These are phyloP conservation scores for Aspergillus sp. DNA, from an alignment of 2,329 filamentous ascomycete species.

Conservation along the genomic window DNA sequence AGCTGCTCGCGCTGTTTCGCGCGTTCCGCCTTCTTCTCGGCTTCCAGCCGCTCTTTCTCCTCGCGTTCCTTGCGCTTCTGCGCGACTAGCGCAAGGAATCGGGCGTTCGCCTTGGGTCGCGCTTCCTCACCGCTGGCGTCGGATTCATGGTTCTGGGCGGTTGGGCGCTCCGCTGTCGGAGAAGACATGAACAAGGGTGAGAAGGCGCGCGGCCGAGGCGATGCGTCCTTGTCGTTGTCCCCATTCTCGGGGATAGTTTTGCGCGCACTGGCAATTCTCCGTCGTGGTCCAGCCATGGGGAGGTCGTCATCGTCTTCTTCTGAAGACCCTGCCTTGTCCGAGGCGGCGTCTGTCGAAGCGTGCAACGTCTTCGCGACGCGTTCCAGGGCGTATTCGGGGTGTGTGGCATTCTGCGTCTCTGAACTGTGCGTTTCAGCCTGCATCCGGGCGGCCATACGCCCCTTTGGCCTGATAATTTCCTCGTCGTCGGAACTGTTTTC, in stretches of 20 bases:
- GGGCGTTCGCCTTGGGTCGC: conserved; percentile 47
- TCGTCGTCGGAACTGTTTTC: conserved; percentile 43
- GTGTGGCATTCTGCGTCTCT: conserved; percentile 11
- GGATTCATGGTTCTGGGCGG: conserved; percentile 18
- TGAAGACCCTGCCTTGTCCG: conserved; percentile 19
- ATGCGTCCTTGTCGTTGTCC: conserved; percentile 25
- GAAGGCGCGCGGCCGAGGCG: conserved; percentile 23
- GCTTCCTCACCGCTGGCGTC: conserved; percentile 17
- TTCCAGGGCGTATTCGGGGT: conserved; percentile 33
- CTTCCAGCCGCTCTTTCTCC: conserved; percentile 60
- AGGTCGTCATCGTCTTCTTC: conserved; percentile 36
- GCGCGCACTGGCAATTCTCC: conserved; percentile 29
- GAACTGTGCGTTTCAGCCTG: conserved; percentile 37
- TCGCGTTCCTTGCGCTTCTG: conserved; percentile 70
- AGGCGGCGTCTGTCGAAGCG: conserved; percentile 12
- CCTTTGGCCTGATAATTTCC: conserved; percentile 56
- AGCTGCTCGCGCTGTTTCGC: conserved; percentile 30
- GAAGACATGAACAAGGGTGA: conserved; percentile 47
- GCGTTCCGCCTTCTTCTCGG: conserved; percentile 38
- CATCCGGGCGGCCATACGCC: conserved; percentile 65
- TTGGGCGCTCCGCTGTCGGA: conserved; percentile 12
- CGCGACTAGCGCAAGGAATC: conserved; percentile 69
- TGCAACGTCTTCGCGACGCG: conserved; percentile 34
- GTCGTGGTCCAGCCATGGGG: conserved; percentile 27
- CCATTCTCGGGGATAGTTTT: conserved; percentile 22